Percentiles rank a stretch among this genome's conserved stretches.
These are phyloP conservation scores for Phaffomyces opuntiae DNA, from an alignment of 805 yeast genomes.

Conservation along the genomic window DNA sequence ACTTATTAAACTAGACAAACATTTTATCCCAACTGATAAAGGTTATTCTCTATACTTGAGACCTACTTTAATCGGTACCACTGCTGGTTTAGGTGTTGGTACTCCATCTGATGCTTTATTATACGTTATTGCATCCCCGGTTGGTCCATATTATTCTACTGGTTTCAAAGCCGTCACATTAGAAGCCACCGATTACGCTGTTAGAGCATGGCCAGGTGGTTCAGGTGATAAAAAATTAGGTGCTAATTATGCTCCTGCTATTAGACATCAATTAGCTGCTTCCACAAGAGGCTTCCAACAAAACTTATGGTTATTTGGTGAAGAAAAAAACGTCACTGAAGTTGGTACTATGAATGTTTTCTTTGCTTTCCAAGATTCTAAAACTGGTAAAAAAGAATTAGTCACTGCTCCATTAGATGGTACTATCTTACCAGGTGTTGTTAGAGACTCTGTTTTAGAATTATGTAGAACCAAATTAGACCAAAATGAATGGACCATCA, in stretches of 20 bases:
- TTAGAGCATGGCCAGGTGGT: constrained; percentile 99
- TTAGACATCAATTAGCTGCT: constrained; percentile 85
- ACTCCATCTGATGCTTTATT: constrained; percentile 76
- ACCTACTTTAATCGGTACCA: constrained; percentile 93
- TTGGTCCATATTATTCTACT: constrained; percentile 91
- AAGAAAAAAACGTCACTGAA: constrained; percentile 82
- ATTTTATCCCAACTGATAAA: constrained; percentile 73
- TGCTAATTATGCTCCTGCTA: constrained; percentile 96
- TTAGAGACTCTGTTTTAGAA: constrained; percentile 79
- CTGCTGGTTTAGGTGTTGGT: constrained; percentile 81
- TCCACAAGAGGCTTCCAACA: constrained; percentile 91
- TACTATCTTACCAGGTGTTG: constrained; percentile 93
- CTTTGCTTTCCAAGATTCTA: constrained; percentile 71
- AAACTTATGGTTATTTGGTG: constrained; percentile 94
- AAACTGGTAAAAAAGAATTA: constrained; percentile 79
- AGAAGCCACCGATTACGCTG: constrained; percentile 93
- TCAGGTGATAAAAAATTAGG: constrained; percentile 95
- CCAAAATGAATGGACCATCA: constrained; percentile 70
- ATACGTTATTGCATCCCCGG: constrained; percentile 89
- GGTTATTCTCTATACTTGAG: constrained; percentile 92
- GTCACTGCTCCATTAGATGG: constrained; percentile 97
- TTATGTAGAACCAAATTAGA: constrained; percentile 73
- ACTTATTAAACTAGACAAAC: constrained; percentile 65
- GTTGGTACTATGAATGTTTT: constrained; percentile 98
- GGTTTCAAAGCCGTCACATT: constrained; percentile 93